Conservation (phyloP, 2,329 filamentous ascomycete genomes). For the Ophiostoma novo-ulmi region DNA sequence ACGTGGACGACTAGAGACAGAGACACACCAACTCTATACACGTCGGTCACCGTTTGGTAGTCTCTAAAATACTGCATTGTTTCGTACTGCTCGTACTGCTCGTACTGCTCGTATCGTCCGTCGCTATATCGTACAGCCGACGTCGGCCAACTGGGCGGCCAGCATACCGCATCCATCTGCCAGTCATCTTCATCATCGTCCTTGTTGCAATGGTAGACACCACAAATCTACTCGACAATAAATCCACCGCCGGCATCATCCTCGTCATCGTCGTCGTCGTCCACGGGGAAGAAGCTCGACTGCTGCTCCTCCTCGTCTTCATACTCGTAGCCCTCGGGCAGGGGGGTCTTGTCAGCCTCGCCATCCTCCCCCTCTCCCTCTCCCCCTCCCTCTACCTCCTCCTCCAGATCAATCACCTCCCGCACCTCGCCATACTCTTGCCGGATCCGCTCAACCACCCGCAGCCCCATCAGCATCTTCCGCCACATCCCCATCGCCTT, state of each 20-base stretch:
- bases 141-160: no score
- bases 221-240: constrained; percentile 17
- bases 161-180: no score
- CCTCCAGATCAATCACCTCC: constrained; percentile 34
- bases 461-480: constrained; percentile 78
- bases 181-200: no score
- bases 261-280: constrained; percentile 38
- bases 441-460: constrained; percentile 71
- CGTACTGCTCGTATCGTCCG: neutral
- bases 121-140: no score
- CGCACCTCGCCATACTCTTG: constrained; percentile 67
- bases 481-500: constrained; percentile 72
- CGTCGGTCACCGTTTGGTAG: neutral
- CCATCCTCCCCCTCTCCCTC: neutral
- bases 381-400: constrained; percentile 47
- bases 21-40: no score
- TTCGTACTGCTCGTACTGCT: neutral
- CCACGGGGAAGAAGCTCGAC: constrained; percentile 47
- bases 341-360: constrained; percentile 3
- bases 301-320: constrained; percentile 38
- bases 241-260: constrained; percentile 20
- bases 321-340: constrained; percentile 53
- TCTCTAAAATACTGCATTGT: neutral
- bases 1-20: neutral
- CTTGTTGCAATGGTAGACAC: neutral